Evolutionary conservation across 257 asterid species (phyloP), one percentile per base, ranked within the genome.

Genomic region (Haberlea rhodopensis): DNA sequence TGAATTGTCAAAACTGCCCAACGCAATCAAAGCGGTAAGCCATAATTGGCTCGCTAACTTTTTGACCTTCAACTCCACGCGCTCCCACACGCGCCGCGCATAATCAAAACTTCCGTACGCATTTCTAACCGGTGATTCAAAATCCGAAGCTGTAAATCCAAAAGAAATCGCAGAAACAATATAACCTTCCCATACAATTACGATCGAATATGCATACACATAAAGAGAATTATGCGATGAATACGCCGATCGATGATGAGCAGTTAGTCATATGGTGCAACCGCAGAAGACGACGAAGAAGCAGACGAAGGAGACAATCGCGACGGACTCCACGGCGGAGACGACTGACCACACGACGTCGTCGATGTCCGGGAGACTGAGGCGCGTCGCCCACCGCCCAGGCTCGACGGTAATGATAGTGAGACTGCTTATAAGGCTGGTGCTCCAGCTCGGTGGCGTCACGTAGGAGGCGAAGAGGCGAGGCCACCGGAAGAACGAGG

Each of bases 201-300:
- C 52, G 9, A 20, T 62, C 31, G 56, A 34, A 23, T 37, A 40
- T 21, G 5, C 46, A 11, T 37, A 11, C 46, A 37, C 46, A 11
- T 28, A 28, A 5, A 11, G 46, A 37, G 11, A 37, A 37, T 37
- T 5, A 11, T 10, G 13, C 40, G 11, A 29, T 6, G 34, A 7
- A 29, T 29, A 7, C 34, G 10, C 34, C 34, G 43, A n/a, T n/a
- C n/a, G n/a, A n/a, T n/a, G n/a, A n/a, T n/a, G n/a, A n/a, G n/a
- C n/a, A n/a, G 16, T 5, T 13, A 2, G 19, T 80, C 83, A 81
- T 2, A 81, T 13, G 32, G 87, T 82, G 67, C 87, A 82, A 24
- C 87, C 87, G 70, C 87, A 82, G 85, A 82, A 82, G 57, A 82
- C 85, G 81, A 79, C 79, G 75, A 79, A 82, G 81, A 76, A 79